Base-by-base conservation (phyloP, 2,329 filamentous ascomycete species). In the Paraconiothyrium sp. region DNA sequence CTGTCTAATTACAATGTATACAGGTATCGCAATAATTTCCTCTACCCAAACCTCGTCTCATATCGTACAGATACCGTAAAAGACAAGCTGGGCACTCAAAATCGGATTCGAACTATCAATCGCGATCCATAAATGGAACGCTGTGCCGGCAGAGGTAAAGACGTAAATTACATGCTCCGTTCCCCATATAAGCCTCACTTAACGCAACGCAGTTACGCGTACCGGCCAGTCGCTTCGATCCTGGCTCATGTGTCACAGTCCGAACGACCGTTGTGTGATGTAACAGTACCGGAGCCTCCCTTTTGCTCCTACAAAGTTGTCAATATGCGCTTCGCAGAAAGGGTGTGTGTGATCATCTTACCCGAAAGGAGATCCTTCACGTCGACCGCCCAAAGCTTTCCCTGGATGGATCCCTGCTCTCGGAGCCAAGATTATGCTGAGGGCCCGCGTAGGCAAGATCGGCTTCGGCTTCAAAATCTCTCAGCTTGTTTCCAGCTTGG, bases 1-100 rank as follows among this genome's bases (percentile, higher is more conserved):
- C 10, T 58, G 48, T 58, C 48, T 58, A 58, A 58, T 58, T 58
- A 20, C 48, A 46, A 44, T 44, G 34, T 49, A 50, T 41, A 50
- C 47, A 52, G 57, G 24, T 27, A n/a, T 57, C 11, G 35, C 43
- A 57, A 54, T 56, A 37, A 37, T 43, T 43, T 62, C 46, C 51
- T 57, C 43, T 55, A 49, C 24, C n/a, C 14, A 22, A 30, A 13
- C n/a, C 37, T 37, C 48, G 34, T 46, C 22, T 59, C 39, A 48
- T 22, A 22, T 55, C 46, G 27, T 43, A 41, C 41, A 24, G 13
- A 20, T n/a, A n/a, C 48, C 41, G 9, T 48, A 50, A 11, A 49
- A 16, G 37, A 27, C 24, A 35, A n/a, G 9, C 7, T 4, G 32
- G 10, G 34, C 30, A 22, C 41, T 27, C 11, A 54, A 47, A 27